Base-by-base conservation (phyloP, 345 rosid genomes). In the Salix exigua region DNA sequence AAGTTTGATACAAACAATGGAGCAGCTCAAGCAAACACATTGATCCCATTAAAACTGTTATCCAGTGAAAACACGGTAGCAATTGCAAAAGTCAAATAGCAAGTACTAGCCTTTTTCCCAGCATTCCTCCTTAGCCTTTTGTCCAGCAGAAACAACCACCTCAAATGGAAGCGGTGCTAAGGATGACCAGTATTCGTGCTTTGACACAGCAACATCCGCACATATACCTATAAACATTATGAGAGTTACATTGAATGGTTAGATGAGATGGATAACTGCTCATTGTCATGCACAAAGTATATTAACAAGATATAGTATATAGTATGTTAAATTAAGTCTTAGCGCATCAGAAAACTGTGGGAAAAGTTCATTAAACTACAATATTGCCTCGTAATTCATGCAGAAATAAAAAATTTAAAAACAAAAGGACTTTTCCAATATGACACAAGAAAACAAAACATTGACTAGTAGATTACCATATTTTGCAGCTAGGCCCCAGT, bases 151-250 rank as follows among this genome's bases (percentile, higher is more conserved):
- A 46, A 79, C 82, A 79, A 94, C 99, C 46, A 96, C 89, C 86
- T 96, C 99, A 85, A 91, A 88, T 46, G 98, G 99, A 84, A 94
- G 98, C 77, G 99, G 98, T 58, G 99, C 98, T 25, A 94, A 84
- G 77, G 97, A 91, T 30, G 97, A 96, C 99, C 99, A 96, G 66
- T 83, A 86, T 74, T 92, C 98, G 81, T 92, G 87, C 87, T 96
- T 91, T 68, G 92, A 84, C 35, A 80, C 70, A 74, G 99, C 92
- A 86, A 94, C 90, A 78, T 96, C 98, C n/a, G 93, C 82, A 78
- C 96, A 92, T 73, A 94, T 91, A 67, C 95, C 99, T 96, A 74
- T 38, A 82, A 77, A 66, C 26, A 81, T 18, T 30, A 66, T 58
- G 35, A 80, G 68, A 13, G 44, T 31, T 62, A 72, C 26, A 70